phyloP scores from a whole-genome alignment of 1,139 yeast species.

The Pichia sp. region DNA sequence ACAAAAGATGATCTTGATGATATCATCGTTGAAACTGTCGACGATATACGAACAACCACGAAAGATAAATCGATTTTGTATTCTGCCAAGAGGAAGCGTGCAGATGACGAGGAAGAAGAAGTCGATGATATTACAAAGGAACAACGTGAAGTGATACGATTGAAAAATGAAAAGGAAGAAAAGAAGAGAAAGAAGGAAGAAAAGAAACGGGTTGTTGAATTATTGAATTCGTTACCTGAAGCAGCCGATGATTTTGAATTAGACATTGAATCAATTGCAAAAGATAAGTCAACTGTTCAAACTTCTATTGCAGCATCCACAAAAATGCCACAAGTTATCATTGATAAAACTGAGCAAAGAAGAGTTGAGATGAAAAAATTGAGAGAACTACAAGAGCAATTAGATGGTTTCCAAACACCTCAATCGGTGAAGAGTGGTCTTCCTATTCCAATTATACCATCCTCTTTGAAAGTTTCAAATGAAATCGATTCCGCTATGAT shows the following conservation, averaged over 20 bases:
- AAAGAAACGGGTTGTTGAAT: slow-evolving; percentile 23
- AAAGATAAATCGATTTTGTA: slow-evolving; percentile 28
- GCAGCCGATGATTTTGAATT: slow-evolving; percentile 62
- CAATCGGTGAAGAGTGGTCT: slow-evolving; percentile 49
- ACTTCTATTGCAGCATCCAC: not conserved
- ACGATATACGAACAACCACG: slow-evolving; percentile 24
- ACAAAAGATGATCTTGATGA: slow-evolving; percentile 9
- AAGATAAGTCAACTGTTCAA: slow-evolving; percentile 23
- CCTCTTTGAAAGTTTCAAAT: not conserved
- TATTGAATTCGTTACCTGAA: slow-evolving; percentile 44
- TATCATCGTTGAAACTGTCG: slow-evolving; percentile 26
- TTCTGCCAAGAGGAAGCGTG: slow-evolving; percentile 13
- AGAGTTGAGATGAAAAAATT: slow-evolving; percentile 27
- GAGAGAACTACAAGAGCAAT: slow-evolving; percentile 29
- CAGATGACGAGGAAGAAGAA: slow-evolving; percentile 21
- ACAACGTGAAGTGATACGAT: slow-evolving; percentile 11
- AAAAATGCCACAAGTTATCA: not conserved
- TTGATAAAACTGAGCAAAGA: slow-evolving; percentile 13
- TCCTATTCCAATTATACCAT: slow-evolving; percentile 24
- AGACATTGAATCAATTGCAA: slow-evolving; percentile 32
- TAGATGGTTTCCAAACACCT: slow-evolving; percentile 34
- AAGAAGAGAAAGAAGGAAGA: slow-evolving; percentile 16
- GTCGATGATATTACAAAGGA: not conserved
- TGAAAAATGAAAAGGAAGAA: slow-evolving; percentile 1
- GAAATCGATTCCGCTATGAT: slow-evolving; percentile 4